Evolutionary conservation across 192 early-diverging fungal species (phyloP), one percentile per base, ranked within the genome.

Genomic region (Spinellus fusiger): DNA sequence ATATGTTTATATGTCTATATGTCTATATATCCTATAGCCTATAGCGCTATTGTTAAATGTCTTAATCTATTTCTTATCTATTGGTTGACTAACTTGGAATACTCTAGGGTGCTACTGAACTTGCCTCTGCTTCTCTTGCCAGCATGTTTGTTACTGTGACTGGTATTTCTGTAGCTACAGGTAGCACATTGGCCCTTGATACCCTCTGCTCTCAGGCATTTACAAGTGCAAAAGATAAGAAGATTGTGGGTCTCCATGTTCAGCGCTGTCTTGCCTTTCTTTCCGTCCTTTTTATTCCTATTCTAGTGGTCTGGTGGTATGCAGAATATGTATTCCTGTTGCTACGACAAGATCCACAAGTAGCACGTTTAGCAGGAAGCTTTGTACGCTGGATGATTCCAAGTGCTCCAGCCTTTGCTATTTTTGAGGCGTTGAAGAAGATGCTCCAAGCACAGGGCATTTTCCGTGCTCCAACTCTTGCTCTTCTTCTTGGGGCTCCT

Each of bases 361-460:
- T 95, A 5, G 80, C 93, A 0, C 16, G 68, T 16, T 66, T 93
- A 9, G 79, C 90, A 25, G 74, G 84, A 10, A 44, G 64, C 46
- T 98, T 83, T 66, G 64, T 89, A 5, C 71, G 78, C 0, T 85
- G 79, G 28, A 79, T 87, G 62, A 71, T 94, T 23, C 73, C 86
- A 0, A 89, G 87, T 0, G 77, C 84, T 31, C 82, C 88, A 13
- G 87, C 92, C 0, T 85, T 80, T 75, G 69, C 94, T 57, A 73
- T 84, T 31, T 88, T 89, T 78, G 93, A 96, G 51, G 86, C 87
- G 61, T 64, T 94, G 46, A 90, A 92, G 65, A 83, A 91, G 59
- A 95, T 81, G 64, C 69, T 98, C 15, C 90, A 95, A 61, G 85
- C 87, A 0, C 95, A 98, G 75, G 92, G 88, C 37, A 84, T 87